Percentiles rank a stretch among this genome's conserved stretches.
Conservation (phyloP, 768 basidiomycete species). For the Porphyrellus cyaneotinctus region DNA sequence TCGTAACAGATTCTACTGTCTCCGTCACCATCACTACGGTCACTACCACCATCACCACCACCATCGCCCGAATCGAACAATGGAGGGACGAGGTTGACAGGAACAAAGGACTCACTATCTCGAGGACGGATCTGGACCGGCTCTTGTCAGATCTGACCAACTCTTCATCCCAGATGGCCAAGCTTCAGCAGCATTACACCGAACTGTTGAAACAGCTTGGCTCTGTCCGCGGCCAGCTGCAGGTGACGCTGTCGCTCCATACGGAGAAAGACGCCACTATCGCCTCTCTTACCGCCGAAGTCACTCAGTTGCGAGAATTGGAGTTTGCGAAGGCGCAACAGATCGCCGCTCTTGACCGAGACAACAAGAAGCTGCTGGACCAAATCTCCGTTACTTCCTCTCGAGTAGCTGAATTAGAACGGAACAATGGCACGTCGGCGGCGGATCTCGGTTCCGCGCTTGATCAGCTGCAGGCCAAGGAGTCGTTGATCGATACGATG, state of each 20-base stretch:
- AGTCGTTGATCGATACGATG: neutral
- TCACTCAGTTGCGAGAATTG: no score
- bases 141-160: slow-evolving; percentile 1
- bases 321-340: neutral
- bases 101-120: neutral
- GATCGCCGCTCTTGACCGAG: neutral
- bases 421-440: neutral
- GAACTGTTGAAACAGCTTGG: neutral
- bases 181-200: neutral
- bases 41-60: neutral
- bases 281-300: neutral
- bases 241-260: neutral
- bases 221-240: neutral
- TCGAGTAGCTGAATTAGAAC: neutral
- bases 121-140: slow-evolving; percentile 5
- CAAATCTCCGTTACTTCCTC: neutral
- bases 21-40: neutral
- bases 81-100: neutral
- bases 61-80: neutral
- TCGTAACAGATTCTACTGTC: neutral
- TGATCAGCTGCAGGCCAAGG: neutral
- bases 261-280: neutral
- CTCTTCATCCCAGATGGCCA: neutral
- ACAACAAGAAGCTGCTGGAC: neutral
- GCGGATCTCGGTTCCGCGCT: neutral